These are phyloP conservation scores for Coix lacrymajobi DNA, from an alignment of 176 grass and related monocot species.

Conservation along the genomic window DNA sequence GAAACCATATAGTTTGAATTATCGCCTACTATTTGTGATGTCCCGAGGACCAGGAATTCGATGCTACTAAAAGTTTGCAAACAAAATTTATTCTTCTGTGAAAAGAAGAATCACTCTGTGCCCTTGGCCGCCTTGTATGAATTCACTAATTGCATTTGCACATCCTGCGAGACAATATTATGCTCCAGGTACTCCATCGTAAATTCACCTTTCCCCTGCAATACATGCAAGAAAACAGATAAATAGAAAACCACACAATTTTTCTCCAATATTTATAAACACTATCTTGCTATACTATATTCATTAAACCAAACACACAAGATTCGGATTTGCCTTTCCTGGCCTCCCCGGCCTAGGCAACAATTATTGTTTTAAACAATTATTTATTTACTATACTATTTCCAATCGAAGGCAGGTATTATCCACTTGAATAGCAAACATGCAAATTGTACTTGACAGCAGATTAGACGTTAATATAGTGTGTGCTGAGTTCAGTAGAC, in stretches of 20 bases:
- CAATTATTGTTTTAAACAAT: neutral
- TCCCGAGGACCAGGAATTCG: neutral
- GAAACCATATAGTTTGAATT: conserved; percentile 14
- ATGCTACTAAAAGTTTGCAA: conserved; percentile 3
- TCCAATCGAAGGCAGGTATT: neutral
- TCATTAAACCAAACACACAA: neutral
- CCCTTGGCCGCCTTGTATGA: conserved; percentile 58
- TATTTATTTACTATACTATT: neutral
- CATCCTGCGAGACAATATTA: conserved; percentile 75
- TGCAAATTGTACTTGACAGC: neutral
- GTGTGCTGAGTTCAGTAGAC: neutral
- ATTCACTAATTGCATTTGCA: conserved; percentile 82
- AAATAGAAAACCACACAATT: neutral
- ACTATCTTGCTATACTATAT: neutral
- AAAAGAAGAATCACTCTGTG: conserved; percentile 45
- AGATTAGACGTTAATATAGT: neutral
- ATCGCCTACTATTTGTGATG: conserved; percentile 13
- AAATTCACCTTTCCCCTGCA: conserved; percentile 97
- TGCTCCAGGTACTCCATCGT: conserved; percentile 98
- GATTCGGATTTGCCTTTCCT: neutral
- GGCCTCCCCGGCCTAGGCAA: neutral
- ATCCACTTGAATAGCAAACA: neutral
- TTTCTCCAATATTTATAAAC: neutral
- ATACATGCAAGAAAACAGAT: neutral
- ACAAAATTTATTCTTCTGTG: conserved; percentile 9